Base-by-base conservation (phyloP, 164 flowering plant genomes). In the Macadamia tetraphylla region DNA sequence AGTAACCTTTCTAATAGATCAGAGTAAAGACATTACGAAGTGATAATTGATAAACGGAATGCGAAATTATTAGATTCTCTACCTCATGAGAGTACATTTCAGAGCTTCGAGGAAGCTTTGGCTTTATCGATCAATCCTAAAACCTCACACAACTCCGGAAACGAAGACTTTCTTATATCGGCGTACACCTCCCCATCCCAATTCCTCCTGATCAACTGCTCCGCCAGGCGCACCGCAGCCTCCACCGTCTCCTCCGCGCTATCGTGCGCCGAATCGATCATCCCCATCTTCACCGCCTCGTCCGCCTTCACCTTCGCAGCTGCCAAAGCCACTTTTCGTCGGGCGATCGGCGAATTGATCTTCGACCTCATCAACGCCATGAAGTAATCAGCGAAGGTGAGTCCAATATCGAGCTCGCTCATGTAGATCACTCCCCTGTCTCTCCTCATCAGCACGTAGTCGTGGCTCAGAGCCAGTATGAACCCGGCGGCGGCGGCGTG, bases 401-500 rank as follows among this genome's bases (percentile, higher is more conserved):
- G 58, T 48, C 83, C 82, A 14, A 89, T 89, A 60, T 93, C 88
- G 15, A 89, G 71, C 82, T 93, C 98, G 71, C 96, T 88, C 96
- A 91, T 87, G 81, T 93, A 93, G 4, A 93, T 72, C 49, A 91
- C 71, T 2, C 97, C 92, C 29, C 82, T 71, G 67, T 87, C 97
- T 15, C 69, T 76, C 65, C 92, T 71, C 98, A 91, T 91, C n/a
- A 86, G 30, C 0, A 88, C 70, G 67, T 91, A 86, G 76, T 93
- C 98, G 74, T 93, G 98, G 71, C 81, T 56, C 7, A 91, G 65
- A 0, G 91, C 98, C 1, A 91, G 72, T 9, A 83, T 30, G 69
- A 84, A 72, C 0, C 97, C 98, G n/a, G 84, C 92, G 8, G 94
- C 97, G 4, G 90, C 81, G 29, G 96, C 92, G 77, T 93, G 97